These are phyloP conservation scores for Podochytrium sp. DNA, from an alignment of 192 early-diverging fungal species.

Conservation along the genomic window DNA sequence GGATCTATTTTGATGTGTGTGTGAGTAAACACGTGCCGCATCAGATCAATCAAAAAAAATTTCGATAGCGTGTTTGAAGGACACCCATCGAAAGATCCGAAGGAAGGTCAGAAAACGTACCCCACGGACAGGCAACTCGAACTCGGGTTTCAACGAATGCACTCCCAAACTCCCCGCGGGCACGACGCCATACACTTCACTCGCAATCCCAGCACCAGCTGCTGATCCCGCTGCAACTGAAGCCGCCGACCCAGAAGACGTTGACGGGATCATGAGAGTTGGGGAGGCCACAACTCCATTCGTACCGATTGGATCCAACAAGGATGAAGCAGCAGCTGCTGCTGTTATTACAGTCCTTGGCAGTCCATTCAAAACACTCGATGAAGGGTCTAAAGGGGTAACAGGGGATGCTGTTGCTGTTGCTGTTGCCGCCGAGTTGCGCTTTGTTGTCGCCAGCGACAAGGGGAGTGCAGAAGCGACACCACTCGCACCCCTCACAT, in stretches of 20 bases:
- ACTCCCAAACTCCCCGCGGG: constrained; percentile 19
- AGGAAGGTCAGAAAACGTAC: background rate
- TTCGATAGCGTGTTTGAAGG: background rate
- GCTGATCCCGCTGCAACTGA: background rate
- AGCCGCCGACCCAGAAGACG: no score
- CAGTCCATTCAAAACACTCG: background rate
- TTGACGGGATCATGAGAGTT: background rate
- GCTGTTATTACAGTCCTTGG: no score
- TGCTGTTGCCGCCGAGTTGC: no score
- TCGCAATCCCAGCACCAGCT: background rate
- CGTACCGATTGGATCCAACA: no score
- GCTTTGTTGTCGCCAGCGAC: no score
- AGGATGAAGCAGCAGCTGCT: background rate
- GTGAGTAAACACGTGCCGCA: background rate
- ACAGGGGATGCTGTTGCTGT: background rate
- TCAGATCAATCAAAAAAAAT: background rate
- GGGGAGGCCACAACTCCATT: background rate
- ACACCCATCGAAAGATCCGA: background rate
- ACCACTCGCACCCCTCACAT: no score
- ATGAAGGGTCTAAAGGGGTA: no score
- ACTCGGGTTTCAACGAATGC: constrained; percentile 23
- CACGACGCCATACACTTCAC: constrained; percentile 1
- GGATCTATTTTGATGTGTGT: background rate
- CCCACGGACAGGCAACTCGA: constrained; percentile 23
- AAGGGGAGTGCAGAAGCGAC: background rate